These are phyloP conservation scores for Babjeviella inositovora DNA, from an alignment of 805 yeast species.

Conservation along the genomic window DNA sequence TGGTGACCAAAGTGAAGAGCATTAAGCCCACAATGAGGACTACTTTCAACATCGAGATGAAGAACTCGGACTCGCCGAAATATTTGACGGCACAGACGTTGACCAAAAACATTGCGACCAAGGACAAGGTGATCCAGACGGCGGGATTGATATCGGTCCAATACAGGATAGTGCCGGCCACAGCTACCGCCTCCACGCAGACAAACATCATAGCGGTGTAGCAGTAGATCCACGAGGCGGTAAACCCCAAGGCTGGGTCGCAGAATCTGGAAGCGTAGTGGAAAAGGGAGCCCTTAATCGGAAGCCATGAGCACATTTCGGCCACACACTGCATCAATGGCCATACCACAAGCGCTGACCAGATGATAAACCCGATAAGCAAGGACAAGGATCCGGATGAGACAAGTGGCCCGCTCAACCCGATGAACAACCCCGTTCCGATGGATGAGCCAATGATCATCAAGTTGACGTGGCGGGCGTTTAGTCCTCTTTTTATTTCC, in stretches of 20 bases:
- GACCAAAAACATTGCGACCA: constrained; percentile 42
- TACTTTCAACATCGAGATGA: constrained; percentile 62
- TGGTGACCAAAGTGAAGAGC: constrained; percentile 60
- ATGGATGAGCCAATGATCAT: constrained; percentile 73
- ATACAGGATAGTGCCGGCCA: constrained; percentile 60
- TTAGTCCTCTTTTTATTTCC: constrained; percentile 38
- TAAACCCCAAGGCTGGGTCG: constrained; percentile 60
- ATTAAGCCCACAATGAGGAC: constrained; percentile 62
- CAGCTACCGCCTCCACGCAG: constrained; percentile 75
- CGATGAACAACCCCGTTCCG: constrained; percentile 67
- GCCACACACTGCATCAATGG: constrained; percentile 66
- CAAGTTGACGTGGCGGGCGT: constrained; percentile 61
- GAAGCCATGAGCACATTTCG: constrained; percentile 56
- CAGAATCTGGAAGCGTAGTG: constrained; percentile 56
- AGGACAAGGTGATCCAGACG: constrained; percentile 48
- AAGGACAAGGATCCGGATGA: constrained; percentile 60
- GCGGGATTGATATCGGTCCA: constrained; percentile 75
- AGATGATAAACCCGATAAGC: constrained; percentile 44
- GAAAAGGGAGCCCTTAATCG: constrained; percentile 50
- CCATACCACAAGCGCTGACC: constrained; percentile 55
- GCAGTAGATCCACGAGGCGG: constrained; percentile 73
- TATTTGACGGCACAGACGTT: constrained; percentile 59
- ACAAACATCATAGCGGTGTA: constrained; percentile 60
- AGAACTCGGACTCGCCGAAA: constrained; percentile 76
- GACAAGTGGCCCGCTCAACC: constrained; percentile 47